Evolutionary conservation across 805 yeast genomes (phyloP).

Genomic region (Pichia eremophila): DNA sequence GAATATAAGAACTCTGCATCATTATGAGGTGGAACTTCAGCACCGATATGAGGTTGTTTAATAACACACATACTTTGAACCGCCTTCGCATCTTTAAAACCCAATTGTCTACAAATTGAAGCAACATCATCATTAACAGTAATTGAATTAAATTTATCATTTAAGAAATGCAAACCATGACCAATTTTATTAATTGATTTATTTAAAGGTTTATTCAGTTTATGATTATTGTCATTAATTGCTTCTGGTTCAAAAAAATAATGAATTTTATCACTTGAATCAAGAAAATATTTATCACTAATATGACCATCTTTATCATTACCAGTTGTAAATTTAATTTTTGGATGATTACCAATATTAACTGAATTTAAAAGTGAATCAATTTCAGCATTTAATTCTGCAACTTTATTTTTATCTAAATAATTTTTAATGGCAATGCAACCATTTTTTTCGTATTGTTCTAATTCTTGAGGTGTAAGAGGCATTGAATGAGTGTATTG

Average conservation of each 20-base stretch:
- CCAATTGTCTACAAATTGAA: slow-evolving; percentile 42
- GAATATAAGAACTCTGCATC: slow-evolving; percentile 70
- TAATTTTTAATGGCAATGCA: slow-evolving; percentile 52
- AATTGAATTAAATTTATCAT: slow-evolving; percentile 36
- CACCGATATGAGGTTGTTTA: slow-evolving; percentile 67
- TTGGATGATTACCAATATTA: slow-evolving; percentile 51
- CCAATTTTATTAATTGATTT: slow-evolving; percentile 69
- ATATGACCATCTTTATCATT: slow-evolving; percentile 42
- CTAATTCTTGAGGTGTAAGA: slow-evolving; percentile 41
- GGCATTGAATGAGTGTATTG: slow-evolving; percentile 12
- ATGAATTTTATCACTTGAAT: slow-evolving; percentile 58
- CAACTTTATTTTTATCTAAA: slow-evolving; percentile 34
- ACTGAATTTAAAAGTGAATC: slow-evolving; percentile 36
- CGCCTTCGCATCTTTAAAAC: slow-evolving; percentile 56
- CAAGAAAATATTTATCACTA: slow-evolving; percentile 64
- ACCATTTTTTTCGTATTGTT: slow-evolving; percentile 45
- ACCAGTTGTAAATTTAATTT: slow-evolving; percentile 57
- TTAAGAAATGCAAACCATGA: slow-evolving; percentile 59
- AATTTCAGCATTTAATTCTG: slow-evolving; percentile 33
- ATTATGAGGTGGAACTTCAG: slow-evolving; percentile 69
- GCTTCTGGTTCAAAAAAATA: slow-evolving; percentile 70
- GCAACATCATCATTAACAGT: slow-evolving; percentile 44
- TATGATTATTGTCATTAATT: slow-evolving; percentile 33
- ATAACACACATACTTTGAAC: slow-evolving; percentile 73
- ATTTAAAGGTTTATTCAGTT: slow-evolving; percentile 42